phyloP scores from a whole-genome alignment of 2,329 filamentous ascomycete species.

The Corniculantispora saksenae region DNA sequence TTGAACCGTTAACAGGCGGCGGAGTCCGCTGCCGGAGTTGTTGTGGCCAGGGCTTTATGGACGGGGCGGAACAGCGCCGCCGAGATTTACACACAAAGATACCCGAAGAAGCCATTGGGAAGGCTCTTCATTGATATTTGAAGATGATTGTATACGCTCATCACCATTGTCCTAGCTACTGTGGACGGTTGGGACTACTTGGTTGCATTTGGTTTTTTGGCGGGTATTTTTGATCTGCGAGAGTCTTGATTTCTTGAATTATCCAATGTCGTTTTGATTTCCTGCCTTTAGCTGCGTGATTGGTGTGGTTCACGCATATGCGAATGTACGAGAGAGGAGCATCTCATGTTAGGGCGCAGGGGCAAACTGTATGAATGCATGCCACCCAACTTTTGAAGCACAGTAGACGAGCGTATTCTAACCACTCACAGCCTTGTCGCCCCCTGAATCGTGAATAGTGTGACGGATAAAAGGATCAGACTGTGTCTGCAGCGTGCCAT shows the following conservation, averaged over 20 bases:
- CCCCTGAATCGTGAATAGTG: too few relatives aligned
- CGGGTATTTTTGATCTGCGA: background rate
- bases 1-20: background rate
- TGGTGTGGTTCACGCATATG: background rate
- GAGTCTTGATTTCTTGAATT: background rate
- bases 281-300: background rate
- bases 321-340: too few relatives aligned
- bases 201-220: background rate
- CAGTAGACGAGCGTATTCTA: too few relatives aligned
- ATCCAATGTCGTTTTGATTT: background rate
- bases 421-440: too few relatives aligned
- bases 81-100: background rate
- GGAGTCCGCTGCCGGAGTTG: background rate
- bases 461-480: too few relatives aligned
- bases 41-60: too few relatives aligned
- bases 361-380: too few relatives aligned
- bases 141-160: constrained; percentile 3
- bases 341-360: too few relatives aligned
- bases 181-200: constrained; percentile 8
- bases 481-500: too few relatives aligned
- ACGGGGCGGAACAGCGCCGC: too few relatives aligned
- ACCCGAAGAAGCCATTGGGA: constrained; percentile 3
- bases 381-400: too few relatives aligned
- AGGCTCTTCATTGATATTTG: background rate
- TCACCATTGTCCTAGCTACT: background rate